A percentile compares a stretch with the other conserved stretches of the same genome.
Evolutionary conservation across 371 early-diverging fungal genomes (phyloP).

Genomic region (Chytridium lagenaria): DNA sequence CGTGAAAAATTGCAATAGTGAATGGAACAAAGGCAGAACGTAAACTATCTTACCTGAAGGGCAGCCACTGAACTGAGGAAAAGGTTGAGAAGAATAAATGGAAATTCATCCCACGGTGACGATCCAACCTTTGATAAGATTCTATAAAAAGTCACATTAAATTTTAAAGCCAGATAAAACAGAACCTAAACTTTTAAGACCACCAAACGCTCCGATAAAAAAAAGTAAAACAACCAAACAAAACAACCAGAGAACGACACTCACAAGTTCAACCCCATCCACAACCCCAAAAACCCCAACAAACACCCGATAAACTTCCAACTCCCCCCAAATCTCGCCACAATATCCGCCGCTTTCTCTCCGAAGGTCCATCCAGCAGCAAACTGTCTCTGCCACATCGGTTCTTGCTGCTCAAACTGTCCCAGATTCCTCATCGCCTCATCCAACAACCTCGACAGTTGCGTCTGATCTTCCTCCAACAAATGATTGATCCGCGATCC

Average conservation of each 20-base stretch:
- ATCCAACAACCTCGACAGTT: slow-evolving; percentile 35
- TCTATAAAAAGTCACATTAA: too few species aligned
- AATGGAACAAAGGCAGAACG: too few species aligned
- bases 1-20: too few species aligned
- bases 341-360: slow-evolving; percentile 42
- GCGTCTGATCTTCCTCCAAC: slow-evolving; percentile 22
- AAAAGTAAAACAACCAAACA: neutral
- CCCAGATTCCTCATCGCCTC: slow-evolving; percentile 40
- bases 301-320: slow-evolving; percentile 39
- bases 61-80: slow-evolving; percentile 43
- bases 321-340: slow-evolving; percentile 41
- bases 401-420: slow-evolving; percentile 40
- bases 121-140: neutral
- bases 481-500: slow-evolving; percentile 9
- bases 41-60: slow-evolving; percentile 8
- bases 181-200: too few species aligned
- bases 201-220: too few species aligned
- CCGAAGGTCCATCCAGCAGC: slow-evolving; percentile 34
- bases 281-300: slow-evolving; percentile 30
- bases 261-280: slow-evolving; percentile 22
- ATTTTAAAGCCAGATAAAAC: too few species aligned
- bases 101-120: slow-evolving; percentile 43
- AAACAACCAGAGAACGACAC: neutral
- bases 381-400: slow-evolving; percentile 42
- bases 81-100: slow-evolving; percentile 45